Conservation (phyloP, 1,139 yeast genomes). For the Scheffersomyces parashehatae region DNA sequence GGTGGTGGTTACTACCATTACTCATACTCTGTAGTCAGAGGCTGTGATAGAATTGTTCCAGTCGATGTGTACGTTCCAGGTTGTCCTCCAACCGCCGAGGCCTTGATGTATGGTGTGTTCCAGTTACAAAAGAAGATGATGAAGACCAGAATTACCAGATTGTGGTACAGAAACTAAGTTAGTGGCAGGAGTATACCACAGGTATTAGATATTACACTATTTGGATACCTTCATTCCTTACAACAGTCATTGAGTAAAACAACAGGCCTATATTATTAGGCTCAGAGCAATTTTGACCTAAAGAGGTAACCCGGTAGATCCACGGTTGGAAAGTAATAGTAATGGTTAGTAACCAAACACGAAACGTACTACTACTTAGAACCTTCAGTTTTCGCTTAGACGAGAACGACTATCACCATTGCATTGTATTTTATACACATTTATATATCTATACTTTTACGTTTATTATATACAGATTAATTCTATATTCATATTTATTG, state of each 20-base stretch:
- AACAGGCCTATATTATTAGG: too few relatives aligned
- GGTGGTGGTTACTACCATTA: constrained; percentile 95
- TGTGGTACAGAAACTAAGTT: constrained; percentile 75
- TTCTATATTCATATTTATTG: too few relatives aligned
- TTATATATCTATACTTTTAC: not conserved
- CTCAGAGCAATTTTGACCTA: too few relatives aligned
- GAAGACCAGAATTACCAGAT: constrained; percentile 74
- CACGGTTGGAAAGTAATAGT: too few relatives aligned
- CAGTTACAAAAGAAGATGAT: constrained; percentile 89
- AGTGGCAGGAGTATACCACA: too few relatives aligned
- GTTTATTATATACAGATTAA: too few relatives aligned
- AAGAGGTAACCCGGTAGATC: too few relatives aligned
- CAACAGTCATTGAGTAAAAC: too few relatives aligned
- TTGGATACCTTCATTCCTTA: too few relatives aligned
- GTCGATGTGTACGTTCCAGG: constrained; percentile 93
- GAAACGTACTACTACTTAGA: too few relatives aligned
- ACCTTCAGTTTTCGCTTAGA: not conserved
- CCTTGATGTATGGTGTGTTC: constrained; percentile 87
- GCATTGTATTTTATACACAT: constrained; percentile 1
- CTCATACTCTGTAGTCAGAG: constrained; percentile 85
- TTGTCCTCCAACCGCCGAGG: constrained; percentile 91
- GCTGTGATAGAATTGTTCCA: constrained; percentile 86
- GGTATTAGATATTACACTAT: too few relatives aligned
- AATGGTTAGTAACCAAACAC: too few relatives aligned
- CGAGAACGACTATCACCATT: not conserved